Evolutionary conservation across 208 protist species (phyloP).

Genomic region (Leishmania arabica): DNA sequence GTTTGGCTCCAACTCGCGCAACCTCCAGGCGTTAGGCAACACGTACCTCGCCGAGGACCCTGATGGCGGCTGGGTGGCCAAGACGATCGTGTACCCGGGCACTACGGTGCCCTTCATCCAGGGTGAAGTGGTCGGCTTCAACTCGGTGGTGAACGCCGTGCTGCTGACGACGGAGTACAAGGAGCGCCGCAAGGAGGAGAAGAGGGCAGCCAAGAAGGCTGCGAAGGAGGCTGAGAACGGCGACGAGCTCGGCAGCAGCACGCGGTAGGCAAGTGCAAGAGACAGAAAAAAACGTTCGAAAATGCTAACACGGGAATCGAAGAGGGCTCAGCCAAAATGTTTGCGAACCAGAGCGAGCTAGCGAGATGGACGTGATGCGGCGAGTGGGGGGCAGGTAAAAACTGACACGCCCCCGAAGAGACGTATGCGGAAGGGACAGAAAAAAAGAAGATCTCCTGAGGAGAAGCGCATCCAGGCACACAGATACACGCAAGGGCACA

Average conservation of each 20-base stretch:
- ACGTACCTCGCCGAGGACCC: constrained; percentile 45
- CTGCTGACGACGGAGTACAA: constrained; percentile 67
- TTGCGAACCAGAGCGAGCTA: neutral
- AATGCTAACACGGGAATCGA: constrained; percentile 6
- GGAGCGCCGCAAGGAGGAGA: constrained; percentile 52
- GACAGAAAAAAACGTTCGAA: neutral
- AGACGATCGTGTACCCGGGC: constrained; percentile 58
- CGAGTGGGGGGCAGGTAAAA: constrained; percentile 3
- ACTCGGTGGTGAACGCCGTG: constrained; percentile 52
- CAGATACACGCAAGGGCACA: neutral
- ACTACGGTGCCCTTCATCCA: constrained; percentile 67
- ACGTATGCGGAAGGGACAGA: neutral
- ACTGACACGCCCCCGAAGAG: neutral
- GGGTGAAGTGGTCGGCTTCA: constrained; percentile 60
- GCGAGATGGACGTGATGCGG: neutral
- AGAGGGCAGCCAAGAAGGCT: constrained; percentile 55
- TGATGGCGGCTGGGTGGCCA: constrained; percentile 42
- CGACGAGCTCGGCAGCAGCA: constrained; percentile 29
- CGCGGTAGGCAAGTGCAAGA: constrained; percentile 9
- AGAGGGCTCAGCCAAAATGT: neutral
- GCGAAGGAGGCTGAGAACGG: constrained; percentile 36
- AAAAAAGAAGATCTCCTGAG: neutral
- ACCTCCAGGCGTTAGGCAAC: constrained; percentile 54
- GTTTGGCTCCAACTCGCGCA: constrained; percentile 52
- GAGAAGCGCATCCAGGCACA: neutral